Percentiles rank a stretch among this genome's conserved stretches.
These are phyloP conservation scores for Ophiostoma piceae DNA, from an alignment of 2,329 filamentous ascomycete species.

Conservation along the genomic window DNA sequence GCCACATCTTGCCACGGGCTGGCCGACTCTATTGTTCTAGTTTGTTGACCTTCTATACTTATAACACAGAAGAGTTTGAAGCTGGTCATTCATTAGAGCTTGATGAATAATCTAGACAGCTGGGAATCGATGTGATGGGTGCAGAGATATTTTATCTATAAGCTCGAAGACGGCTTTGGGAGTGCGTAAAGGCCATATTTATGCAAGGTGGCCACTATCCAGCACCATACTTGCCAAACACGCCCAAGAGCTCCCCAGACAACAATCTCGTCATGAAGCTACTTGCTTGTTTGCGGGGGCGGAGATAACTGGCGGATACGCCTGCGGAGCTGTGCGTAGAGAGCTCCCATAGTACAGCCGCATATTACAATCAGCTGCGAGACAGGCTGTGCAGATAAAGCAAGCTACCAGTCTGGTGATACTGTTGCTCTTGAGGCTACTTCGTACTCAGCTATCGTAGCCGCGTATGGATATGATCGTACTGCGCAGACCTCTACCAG, in stretches of 20 bases:
- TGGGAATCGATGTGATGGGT: too few species aligned
- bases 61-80: neutral
- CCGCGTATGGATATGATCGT: neutral
- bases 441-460: neutral
- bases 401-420: neutral
- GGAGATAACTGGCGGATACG: neutral
- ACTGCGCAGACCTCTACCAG: neutral
- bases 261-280: neutral
- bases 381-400: neutral
- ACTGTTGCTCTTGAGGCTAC: neutral
- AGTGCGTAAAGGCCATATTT: too few species aligned
- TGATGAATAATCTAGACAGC: too few species aligned
- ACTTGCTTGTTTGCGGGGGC: slow-evolving; percentile 4
- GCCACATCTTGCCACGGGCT: slow-evolving; percentile 1
- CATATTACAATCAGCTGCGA: neutral
- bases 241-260: neutral
- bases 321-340: neutral
- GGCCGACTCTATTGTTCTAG: neutral
- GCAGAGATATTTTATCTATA: too few species aligned
- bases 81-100: too few species aligned
- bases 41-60: neutral
- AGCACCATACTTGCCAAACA: neutral
- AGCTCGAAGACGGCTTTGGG: too few species aligned
- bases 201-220: too few species aligned
- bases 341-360: neutral